Evolutionary conservation across 129 eudicot species (phyloP), one percentile per base, ranked within the genome.

Genomic region (Escallonia herrerae): DNA sequence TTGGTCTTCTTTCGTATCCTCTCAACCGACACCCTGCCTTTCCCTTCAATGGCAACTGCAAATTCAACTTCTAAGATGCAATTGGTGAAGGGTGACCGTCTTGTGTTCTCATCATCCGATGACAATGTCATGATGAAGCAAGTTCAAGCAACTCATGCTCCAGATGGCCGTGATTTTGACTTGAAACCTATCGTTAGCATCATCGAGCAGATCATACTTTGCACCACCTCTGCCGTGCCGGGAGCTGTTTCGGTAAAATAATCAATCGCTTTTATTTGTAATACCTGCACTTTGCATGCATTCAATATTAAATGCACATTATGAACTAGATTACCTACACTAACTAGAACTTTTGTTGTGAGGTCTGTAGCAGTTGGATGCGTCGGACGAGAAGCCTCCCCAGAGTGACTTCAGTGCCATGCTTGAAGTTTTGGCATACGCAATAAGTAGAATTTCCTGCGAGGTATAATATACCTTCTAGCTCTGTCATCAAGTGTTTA

Each of bases 91-190:
- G 83, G 81, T 33, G 89, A 87, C 43, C 82, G 82, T 15, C 72
- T 45, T 43, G 43, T 76, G 77, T 84, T 81, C 76, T 69, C 86
- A 6, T 51, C 87, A 2, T 77, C 91, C 0, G 96, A 93, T 12
- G 99, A 93, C 71, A 77, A 56, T 62, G 87, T 81, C 74, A 80
- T 93, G 87, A 76, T 79, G 85, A 93, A 77, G 76, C 95, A 86
- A 60, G 74, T 88, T 10, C 65, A 54, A 33, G 79, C 81, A 7
- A 85, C 87, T 13, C 99, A 93, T 61, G 63, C 83, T 8, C 96
- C 90, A 2, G 95, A 89, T 58, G 84, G 84, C 44, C 82, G 84
- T 11, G 77, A 66, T 6, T 69, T 81, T 53, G 82, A 93, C 14
- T 89, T 86, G 59, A 71, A 69, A 37, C 96, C 91, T 3, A 65